Evolutionary conservation across 352 stramenopile species (phyloP).

Genomic region (Phytophthora megakarya): DNA sequence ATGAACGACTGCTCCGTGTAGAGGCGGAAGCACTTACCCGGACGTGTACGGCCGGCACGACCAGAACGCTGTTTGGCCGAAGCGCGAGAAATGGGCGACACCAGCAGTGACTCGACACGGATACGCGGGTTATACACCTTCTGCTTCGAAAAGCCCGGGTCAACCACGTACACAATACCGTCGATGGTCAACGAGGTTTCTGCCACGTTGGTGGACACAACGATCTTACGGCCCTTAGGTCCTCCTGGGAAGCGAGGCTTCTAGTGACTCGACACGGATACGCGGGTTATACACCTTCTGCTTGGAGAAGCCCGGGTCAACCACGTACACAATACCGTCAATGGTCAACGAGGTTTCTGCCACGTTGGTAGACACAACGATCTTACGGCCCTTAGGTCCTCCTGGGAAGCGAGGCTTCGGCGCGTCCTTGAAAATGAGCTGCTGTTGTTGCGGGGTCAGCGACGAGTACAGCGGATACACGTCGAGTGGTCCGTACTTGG

Average conservation of each 20-base stretch:
- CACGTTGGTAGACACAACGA: slow-evolving; percentile 99
- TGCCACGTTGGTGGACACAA: slow-evolving; percentile 99
- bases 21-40: slow-evolving; percentile 96
- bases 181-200: slow-evolving; percentile 99
- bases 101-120: slow-evolving; percentile 97
- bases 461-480: slow-evolving; percentile 98
- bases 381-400: slow-evolving; percentile 92
- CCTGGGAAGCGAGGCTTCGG: slow-evolving; percentile 88
- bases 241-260: slow-evolving; percentile 83
- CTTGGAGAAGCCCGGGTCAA: slow-evolving; percentile 99
- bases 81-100: slow-evolving; percentile 97
- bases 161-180: slow-evolving; percentile 99
- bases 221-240: slow-evolving; percentile 94
- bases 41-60: slow-evolving; percentile 90
- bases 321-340: slow-evolving; percentile 99
- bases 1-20: slow-evolving; percentile 99
- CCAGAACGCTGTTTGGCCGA: slow-evolving; percentile 93
- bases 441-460: slow-evolving; percentile 98
- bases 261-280: no score
- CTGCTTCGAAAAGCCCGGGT: slow-evolving; percentile 99
- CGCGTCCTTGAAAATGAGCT: slow-evolving; percentile 99
- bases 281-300: slow-evolving; percentile 99
- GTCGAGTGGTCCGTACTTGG: slow-evolving; percentile 94
- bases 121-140: slow-evolving; percentile 99
- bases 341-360: slow-evolving; percentile 99